Base-by-base conservation (phyloP, 192 early-diverging fungal genomes). In the Coemansia sp. region DNA sequence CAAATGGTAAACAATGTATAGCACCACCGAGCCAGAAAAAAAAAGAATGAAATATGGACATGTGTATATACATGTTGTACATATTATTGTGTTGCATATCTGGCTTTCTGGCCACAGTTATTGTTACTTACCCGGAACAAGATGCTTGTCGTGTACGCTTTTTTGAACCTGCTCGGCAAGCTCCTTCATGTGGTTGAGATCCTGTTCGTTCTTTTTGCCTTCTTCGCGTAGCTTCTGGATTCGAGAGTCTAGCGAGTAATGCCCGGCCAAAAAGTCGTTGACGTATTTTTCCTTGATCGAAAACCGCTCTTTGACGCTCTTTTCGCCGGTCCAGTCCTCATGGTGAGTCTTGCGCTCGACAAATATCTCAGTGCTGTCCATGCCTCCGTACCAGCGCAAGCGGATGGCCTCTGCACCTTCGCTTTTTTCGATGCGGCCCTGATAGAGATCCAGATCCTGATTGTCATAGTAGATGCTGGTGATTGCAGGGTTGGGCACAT, bases 281-380 rank as follows among this genome's bases (percentile, higher is more conserved):
- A 97, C 85, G 72, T 95, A 86, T 71, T 95, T 93, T 70, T 99
- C 95, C 75, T 99, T 96, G 75, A 99, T 85, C 14, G 89, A 76
- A 68, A 99, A 96, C 17, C 95, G 90, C 57, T 92, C 90, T 66
- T 97, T 95, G 56, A 94, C 88, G 64, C 84, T 87, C 75, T 91
- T 93, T 67, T 96, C 94, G 56, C 96, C 95, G 38, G 90, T 89
- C 80, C 90, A 91, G 64, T 94, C 93, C 71, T 98, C 96, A 56
- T 89, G 90, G 80, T 98, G 96, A 2, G 93, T 97, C 82, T 99
- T 99, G 64, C 96, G 93, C 86, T 99, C 97, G 33, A 98, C 87
- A 84, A 96, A 99, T 60, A 99, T 91, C 61, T 96, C 92, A 28
- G 81, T 85, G 61, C 83, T 86, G 45, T 89, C 87, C 89, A 91